Evolutionary conservation across 768 basidiomycete genomes (phyloP).

Genomic region (Pulveroboletus sp.): DNA sequence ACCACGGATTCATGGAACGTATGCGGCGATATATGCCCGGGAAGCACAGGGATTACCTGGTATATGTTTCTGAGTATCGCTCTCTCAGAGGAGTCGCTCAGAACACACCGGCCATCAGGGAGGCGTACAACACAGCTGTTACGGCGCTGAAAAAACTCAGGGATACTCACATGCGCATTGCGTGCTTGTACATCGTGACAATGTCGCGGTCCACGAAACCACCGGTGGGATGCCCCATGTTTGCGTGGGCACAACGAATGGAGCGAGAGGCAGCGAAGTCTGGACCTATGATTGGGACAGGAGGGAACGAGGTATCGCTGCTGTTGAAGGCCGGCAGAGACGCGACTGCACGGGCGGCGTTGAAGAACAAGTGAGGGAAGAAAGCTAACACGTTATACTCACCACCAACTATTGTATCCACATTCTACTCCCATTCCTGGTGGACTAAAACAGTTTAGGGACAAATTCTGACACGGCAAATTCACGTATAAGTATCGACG

Average conservation of each 20-base stretch:
- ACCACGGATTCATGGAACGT: conserved; percentile 81
- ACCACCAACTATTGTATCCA: conserved; percentile 11
- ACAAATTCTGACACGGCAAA: no score
- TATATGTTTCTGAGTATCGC: conserved; percentile 56
- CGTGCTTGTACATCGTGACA: conserved; percentile 79
- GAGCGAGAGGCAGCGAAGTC: conserved; percentile 39
- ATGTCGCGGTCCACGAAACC: conserved; percentile 66
- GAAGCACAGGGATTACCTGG: conserved; percentile 80
- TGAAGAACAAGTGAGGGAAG: conserved; percentile 31
- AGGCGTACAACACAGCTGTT: conserved; percentile 78
- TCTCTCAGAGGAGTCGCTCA: conserved; percentile 61
- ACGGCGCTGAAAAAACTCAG: conserved; percentile 76
- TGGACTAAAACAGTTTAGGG: no score
- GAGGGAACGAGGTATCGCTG: conserved; percentile 77
- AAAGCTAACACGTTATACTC: neutral
- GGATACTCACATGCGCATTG: conserved; percentile 86
- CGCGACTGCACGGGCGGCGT: conserved; percentile 65
- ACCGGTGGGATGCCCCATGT: conserved; percentile 47
- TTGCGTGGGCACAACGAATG: conserved; percentile 50
- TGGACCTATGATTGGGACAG: conserved; percentile 75
- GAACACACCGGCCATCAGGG: conserved; percentile 53
- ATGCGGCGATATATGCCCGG: conserved; percentile 97
- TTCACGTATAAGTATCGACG: no score
- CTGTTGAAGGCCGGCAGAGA: conserved; percentile 89
- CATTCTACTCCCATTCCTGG: neutral